Evolutionary conservation across 2,329 filamentous ascomycete genomes (phyloP).

Genomic region (Metarhizium robertsii): DNA sequence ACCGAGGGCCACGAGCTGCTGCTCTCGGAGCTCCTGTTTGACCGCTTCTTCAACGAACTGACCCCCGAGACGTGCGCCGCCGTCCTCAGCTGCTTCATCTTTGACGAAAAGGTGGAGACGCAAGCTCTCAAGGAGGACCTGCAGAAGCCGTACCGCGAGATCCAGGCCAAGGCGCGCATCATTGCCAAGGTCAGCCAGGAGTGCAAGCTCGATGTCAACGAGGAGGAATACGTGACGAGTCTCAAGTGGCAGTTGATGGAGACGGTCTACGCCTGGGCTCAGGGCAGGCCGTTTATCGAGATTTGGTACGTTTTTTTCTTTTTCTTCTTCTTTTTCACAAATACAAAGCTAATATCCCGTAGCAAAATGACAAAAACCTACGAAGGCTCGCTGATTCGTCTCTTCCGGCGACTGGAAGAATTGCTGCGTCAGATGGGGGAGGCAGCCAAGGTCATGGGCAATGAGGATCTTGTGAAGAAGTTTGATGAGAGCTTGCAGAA

Average conservation of each 20-base stretch:
- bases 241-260: conserved; percentile 98
- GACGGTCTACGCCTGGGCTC: conserved; percentile 85
- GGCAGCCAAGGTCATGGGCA: conserved; percentile 96
- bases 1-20: conserved; percentile 85
- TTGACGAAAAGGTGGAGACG: conserved; percentile 88
- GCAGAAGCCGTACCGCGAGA: conserved; percentile 74
- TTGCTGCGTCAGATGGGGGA: conserved; percentile 90
- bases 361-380: conserved; percentile 99
- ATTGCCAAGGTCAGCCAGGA: conserved; percentile 93
- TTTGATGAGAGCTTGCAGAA: conserved; percentile 81
- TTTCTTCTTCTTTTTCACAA: neutral
- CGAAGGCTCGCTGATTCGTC: conserved; percentile 89
- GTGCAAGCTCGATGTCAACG: conserved; percentile 87
- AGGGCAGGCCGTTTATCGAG: conserved; percentile 80
- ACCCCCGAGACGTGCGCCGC: conserved; percentile 80
- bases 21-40: conserved; percentile 87
- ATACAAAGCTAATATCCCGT: neutral
- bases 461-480: conserved; percentile 83
- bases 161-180: conserved; percentile 76
- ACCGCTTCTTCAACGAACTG: conserved; percentile 95
- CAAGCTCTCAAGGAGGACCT: conserved; percentile 73
- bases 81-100: conserved; percentile 88
- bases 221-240: conserved; percentile 82
- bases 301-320: conserved; percentile 66
- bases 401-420: conserved; percentile 93